Base-by-base conservation (phyloP, 1,284 basidiomycete genomes). In the Heterobasidion irregulare region DNA sequence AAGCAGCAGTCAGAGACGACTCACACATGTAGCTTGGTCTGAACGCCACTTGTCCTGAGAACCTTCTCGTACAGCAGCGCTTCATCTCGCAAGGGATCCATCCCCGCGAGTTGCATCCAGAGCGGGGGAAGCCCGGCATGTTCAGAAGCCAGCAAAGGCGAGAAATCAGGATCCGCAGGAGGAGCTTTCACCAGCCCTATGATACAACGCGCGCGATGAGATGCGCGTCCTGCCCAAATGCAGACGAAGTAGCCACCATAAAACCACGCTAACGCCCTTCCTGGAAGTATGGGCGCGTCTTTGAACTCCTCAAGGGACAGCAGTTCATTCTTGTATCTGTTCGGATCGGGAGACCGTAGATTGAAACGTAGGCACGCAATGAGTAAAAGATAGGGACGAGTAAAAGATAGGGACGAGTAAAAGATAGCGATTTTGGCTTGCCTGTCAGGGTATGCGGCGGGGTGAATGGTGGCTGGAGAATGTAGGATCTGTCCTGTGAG, bases 271-370 rank as follows among this genome's bases (percentile, higher is more conserved):
- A 41, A 12, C 12, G 10, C 38, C 38, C n/a, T 41, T 41, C 38
- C 12, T 12, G 38, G 10, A n/a, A 41, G 38, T n/a, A 16, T 33
- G 6, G 51, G 51, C 10, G 61, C 58, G 46, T 60, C 58, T 36
- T 62, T 61, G 57, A 60, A 59, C 56, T 63, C 53, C 26, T 62
- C 63, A 9, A 60, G 53, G 2, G 64, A 66, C 13, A 59, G 59
- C 9, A 65, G 52, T 50, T 64, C 56, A 38, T 58, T 38, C 47
- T 61, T 62, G 48, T 56, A 64, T 26, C 64, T 64, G 47, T 9
- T 13, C 16, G 7, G 35, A 44, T 16, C 12, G 16, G 41, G 41
- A 44, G 41, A 44, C 12, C 12, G 16, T 44, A 26, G 26, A 26
- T 26, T 26, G 26, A 26, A 26, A 5, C 4, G 26, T 26, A 26